Evolutionary conservation across 208 protist genomes (phyloP).

Genomic region (Acanthamoeba culbertsoni): DNA sequence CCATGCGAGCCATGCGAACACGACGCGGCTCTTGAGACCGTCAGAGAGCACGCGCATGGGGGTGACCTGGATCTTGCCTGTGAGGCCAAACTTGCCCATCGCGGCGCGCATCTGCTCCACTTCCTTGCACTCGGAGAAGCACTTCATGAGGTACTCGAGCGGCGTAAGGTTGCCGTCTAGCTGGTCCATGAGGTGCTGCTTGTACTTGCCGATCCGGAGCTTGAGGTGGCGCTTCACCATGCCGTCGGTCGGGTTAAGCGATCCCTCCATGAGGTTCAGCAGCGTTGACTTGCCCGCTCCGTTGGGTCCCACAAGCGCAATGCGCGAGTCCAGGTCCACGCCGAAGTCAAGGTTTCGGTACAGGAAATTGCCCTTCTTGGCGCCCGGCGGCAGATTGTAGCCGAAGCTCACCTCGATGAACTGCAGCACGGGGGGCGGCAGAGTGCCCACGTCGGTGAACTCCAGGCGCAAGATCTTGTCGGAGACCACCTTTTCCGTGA

Average conservation of each 20-base stretch:
- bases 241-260: slow-evolving; percentile 72
- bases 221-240: slow-evolving; percentile 77
- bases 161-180: slow-evolving; percentile 92
- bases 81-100: slow-evolving; percentile 91
- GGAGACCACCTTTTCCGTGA: slow-evolving; percentile 90
- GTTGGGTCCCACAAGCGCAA: slow-evolving; percentile 84
- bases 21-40: slow-evolving; percentile 93
- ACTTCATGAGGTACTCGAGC: slow-evolving; percentile 92
- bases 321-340: slow-evolving; percentile 80
- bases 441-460: slow-evolving; percentile 72
- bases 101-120: slow-evolving; percentile 86
- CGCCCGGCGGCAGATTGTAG: slow-evolving; percentile 60
- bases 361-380: slow-evolving; percentile 67
- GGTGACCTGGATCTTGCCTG: slow-evolving; percentile 88
- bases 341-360: slow-evolving; percentile 80
- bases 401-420: slow-evolving; percentile 84
- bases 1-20: slow-evolving; percentile 93
- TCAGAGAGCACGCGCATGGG: slow-evolving; percentile 93
- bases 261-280: slow-evolving; percentile 79
- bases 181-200: slow-evolving; percentile 95
- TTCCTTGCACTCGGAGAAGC: slow-evolving; percentile 88
- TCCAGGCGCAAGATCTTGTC: slow-evolving; percentile 75
- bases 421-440: slow-evolving; percentile 92
- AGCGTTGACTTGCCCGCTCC: slow-evolving; percentile 83
- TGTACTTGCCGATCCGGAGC: slow-evolving; percentile 87